These are phyloP conservation scores for Malbranchea cinnamomea DNA, from an alignment of 2,329 filamentous ascomycete species.

Conservation along the genomic window DNA sequence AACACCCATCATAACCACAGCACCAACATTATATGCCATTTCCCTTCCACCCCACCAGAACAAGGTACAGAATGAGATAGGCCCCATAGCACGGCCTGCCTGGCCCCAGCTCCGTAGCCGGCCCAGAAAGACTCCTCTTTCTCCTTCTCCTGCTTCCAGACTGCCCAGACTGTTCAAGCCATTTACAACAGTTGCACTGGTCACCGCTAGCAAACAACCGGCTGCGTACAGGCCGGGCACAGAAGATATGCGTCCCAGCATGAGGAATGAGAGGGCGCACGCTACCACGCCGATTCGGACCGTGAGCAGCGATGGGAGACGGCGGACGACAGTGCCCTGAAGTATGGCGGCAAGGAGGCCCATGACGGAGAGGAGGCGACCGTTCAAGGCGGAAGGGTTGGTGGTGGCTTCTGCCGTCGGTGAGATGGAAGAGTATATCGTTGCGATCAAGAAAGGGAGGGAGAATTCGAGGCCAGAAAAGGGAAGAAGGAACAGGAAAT, in stretches of 20 bases:
- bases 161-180: slow-evolving; percentile 83
- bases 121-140: slow-evolving; percentile 76
- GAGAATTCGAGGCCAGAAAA: slow-evolving; percentile 99
- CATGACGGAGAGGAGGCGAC: slow-evolving; percentile 75
- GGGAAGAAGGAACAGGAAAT: slow-evolving; percentile 85
- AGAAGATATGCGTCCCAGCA: slow-evolving; percentile 56
- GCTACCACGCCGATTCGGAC: slow-evolving; percentile 66
- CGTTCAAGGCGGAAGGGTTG: slow-evolving; percentile 55
- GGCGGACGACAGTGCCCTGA: slow-evolving; percentile 79
- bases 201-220: slow-evolving; percentile 71
- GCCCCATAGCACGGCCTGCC: slow-evolving; percentile 72
- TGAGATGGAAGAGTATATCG: slow-evolving; percentile 63
- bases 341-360: slow-evolving; percentile 83
- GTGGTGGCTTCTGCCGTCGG: slow-evolving; percentile 11
- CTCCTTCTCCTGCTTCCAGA: slow-evolving; percentile 66
- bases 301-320: slow-evolving; percentile 64
- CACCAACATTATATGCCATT: slow-evolving; percentile 67
- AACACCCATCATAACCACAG: slow-evolving; percentile 64
- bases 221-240: slow-evolving; percentile 62
- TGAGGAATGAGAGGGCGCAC: slow-evolving; percentile 64
- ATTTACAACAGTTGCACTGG: slow-evolving; percentile 87
- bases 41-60: slow-evolving; percentile 98
- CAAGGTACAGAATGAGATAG: slow-evolving; percentile 78
- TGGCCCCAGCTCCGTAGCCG: slow-evolving; percentile 71
- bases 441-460: slow-evolving; percentile 92